These are phyloP conservation scores for Hordeum pubiflorum DNA, from an alignment of 202 grass and related monocot genomes.

Conservation along the genomic window DNA sequence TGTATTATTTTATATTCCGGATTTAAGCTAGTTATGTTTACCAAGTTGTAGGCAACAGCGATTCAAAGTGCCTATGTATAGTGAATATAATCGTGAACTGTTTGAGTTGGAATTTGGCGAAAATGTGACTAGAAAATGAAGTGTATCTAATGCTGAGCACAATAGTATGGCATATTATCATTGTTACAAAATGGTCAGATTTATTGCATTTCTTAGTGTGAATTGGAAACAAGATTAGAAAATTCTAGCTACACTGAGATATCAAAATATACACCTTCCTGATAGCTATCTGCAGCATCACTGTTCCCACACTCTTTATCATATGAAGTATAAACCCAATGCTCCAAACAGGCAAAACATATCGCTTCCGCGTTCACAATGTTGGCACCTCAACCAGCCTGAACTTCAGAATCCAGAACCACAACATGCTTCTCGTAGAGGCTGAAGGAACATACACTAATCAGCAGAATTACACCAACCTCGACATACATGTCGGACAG, in stretches of 20 bases:
- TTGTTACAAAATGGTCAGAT: not conserved
- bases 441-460: conserved; percentile 80
- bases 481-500: conserved; percentile 92
- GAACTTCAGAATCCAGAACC: conserved; percentile 90
- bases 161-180: not conserved
- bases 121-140: not conserved
- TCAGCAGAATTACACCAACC: conserved; percentile 74
- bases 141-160: not conserved
- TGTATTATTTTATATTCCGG: not conserved
- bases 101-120: not conserved
- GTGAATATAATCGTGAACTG: not conserved
- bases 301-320: not conserved
- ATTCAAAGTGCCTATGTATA: not conserved
- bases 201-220: not conserved
- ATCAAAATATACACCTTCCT: not conserved
- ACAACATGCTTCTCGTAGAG: conserved; percentile 67
- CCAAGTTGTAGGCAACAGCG: not conserved
- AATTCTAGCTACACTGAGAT: not conserved
- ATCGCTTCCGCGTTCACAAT: conserved; percentile 81
- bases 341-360: conserved; percentile 58
- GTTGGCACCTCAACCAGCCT: conserved; percentile 80
- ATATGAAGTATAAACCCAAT: not conserved
- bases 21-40: not conserved
- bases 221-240: not conserved
- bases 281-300: not conserved